These are phyloP conservation scores for Cryptococcus sp. DNA, from an alignment of 1,284 basidiomycete genomes.

Conservation along the genomic window DNA sequence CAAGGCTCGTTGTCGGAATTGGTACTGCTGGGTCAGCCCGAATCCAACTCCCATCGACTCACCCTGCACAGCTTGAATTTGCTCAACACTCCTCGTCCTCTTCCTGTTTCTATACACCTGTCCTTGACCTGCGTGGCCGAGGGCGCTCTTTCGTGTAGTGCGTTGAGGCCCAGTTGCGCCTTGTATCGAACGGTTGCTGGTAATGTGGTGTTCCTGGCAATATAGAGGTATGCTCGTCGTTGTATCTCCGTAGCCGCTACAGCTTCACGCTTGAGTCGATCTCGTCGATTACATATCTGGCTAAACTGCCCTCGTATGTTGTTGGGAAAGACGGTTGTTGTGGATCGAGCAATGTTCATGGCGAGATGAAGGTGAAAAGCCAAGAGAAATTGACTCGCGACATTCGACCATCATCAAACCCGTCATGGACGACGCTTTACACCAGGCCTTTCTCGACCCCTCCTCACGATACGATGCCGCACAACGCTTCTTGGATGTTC, in stretches of 20 bases:
- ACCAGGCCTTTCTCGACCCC: neutral
- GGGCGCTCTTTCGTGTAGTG: conserved; percentile 68
- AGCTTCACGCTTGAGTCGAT: conserved; percentile 39
- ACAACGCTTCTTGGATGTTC: conserved; percentile 21
- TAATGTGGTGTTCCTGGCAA: conserved; percentile 79
- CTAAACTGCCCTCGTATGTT: conserved; percentile 2
- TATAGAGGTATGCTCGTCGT: conserved; percentile 79
- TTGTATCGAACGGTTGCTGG: conserved; percentile 83
- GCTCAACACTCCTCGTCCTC: conserved; percentile 74
- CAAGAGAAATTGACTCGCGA: neutral
- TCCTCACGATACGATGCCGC: conserved; percentile 18
- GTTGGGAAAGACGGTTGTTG: conserved; percentile 1
- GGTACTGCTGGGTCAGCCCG: conserved; percentile 57
- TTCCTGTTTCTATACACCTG: conserved; percentile 75
- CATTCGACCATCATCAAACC: neutral
- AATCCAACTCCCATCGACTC: conserved; percentile 41
- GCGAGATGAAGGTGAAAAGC: neutral
- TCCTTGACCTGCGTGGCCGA: conserved; percentile 81
- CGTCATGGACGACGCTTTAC: neutral
- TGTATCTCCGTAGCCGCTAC: conserved; percentile 65
- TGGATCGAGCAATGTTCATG: conserved; percentile 3
- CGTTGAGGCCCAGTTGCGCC: conserved; percentile 90
- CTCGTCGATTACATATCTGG: conserved; percentile 14
- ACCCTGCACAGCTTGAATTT: conserved; percentile 86
- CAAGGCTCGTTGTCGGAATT: conserved; percentile 79